A percentile compares a stretch with the other conserved stretches of the same genome.
phyloP scores from a whole-genome alignment of 495 filamentous ascomycete species.

The Massariosphaeria phaeospora region DNA sequence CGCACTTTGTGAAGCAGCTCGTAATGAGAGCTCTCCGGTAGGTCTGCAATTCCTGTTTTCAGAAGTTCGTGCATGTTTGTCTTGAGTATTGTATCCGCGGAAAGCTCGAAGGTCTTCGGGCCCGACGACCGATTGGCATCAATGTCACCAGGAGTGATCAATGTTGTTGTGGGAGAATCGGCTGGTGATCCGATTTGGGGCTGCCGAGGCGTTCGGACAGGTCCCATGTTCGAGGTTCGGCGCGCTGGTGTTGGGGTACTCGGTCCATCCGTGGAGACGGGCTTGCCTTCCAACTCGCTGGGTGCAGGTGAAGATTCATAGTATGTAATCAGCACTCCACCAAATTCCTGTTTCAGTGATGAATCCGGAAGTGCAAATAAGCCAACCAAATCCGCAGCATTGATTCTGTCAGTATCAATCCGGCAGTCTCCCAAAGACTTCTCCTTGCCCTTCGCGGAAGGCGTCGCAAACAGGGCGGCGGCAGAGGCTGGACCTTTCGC shows the following conservation, averaged over 20 bases:
- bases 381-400: slow-evolving; percentile 72
- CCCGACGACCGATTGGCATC: slow-evolving; percentile 22
- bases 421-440: slow-evolving; percentile 48
- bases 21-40: slow-evolving; percentile 71
- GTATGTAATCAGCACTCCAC: slow-evolving; percentile 59
- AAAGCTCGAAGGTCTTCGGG: slow-evolving; percentile 63
- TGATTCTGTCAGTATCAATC: slow-evolving; percentile 48
- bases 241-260: slow-evolving; percentile 51
- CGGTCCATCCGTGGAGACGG: slow-evolving; percentile 18
- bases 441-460: slow-evolving; percentile 64
- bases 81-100: slow-evolving; percentile 57
- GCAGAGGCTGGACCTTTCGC: slow-evolving; percentile 54
- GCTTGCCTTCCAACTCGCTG: slow-evolving; percentile 14
- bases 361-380: slow-evolving; percentile 54
- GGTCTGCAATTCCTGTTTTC: slow-evolving; percentile 53
- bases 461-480: slow-evolving; percentile 41
- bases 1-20: slow-evolving; percentile 82
- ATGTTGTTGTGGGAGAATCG: slow-evolving; percentile 44
- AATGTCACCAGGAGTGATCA: slow-evolving; percentile 10
- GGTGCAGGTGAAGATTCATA: slow-evolving; percentile 45
- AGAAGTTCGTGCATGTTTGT: slow-evolving; percentile 64
- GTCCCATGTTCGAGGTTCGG: slow-evolving; percentile 36
- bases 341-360: slow-evolving; percentile 62
- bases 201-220: slow-evolving; percentile 36
- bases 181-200: slow-evolving; percentile 50